Conservation (phyloP, 148 eudicot species). For the Chenopodium quinoa region DNA sequence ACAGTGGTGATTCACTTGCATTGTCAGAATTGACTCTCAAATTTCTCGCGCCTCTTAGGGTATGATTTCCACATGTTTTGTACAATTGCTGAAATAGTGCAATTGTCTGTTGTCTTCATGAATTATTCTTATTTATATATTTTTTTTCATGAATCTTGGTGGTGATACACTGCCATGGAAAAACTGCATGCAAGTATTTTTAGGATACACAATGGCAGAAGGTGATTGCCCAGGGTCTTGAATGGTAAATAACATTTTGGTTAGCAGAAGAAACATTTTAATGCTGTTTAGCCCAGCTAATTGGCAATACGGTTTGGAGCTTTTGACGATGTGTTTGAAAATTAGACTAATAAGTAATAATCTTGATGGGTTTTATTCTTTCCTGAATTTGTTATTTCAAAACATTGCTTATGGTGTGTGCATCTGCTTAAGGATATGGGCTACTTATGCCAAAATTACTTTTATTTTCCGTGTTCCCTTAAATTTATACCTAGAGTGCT, state of each 20-base stretch:
- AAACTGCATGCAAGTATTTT: background rate
- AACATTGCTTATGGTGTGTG: background rate
- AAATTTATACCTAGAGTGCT: too few relatives aligned
- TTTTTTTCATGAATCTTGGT: background rate
- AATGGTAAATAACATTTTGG: background rate
- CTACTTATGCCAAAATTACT: background rate
- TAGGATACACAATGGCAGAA: background rate
- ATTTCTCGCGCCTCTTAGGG: constrained; percentile 81
- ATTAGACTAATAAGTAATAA: background rate
- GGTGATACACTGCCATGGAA: background rate
- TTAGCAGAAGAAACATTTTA: background rate
- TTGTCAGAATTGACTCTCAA: constrained; percentile 73
- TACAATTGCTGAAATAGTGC: background rate
- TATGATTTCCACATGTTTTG: constrained; percentile 27
- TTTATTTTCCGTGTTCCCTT: too few relatives aligned
- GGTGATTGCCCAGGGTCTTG: background rate
- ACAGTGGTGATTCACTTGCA: constrained; percentile 77
- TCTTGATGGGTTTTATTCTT: background rate
- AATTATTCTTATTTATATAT: background rate
- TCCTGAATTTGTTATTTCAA: background rate
- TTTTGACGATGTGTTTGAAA: too few relatives aligned
- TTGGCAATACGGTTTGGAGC: background rate
- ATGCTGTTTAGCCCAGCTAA: background rate
- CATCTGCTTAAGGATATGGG: background rate
- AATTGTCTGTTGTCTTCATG: background rate